Conservation (phyloP, 177 flowering plant genomes). For the Vitis hybrid region DNA sequence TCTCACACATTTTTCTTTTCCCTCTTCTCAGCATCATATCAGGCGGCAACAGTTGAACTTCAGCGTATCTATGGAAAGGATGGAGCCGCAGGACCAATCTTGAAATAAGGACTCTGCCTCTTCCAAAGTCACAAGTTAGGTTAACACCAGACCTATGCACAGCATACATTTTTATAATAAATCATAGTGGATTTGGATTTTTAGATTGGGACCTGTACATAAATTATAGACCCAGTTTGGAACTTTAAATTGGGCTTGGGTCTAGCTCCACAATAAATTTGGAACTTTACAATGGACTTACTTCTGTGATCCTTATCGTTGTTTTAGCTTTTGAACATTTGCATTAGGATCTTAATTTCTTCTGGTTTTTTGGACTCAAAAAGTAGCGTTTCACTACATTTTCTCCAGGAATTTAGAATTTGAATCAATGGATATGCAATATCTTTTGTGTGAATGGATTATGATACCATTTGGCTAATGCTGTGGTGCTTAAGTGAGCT, state of each 20-base stretch:
- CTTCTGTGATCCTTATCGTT: background rate
- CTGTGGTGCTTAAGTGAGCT: no score
- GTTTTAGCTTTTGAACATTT: background rate
- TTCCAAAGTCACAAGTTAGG: slow-evolving; percentile 6
- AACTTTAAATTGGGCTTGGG: no score
- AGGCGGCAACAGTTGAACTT: slow-evolving; percentile 71
- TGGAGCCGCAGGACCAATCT: slow-evolving; percentile 12
- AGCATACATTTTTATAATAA: background rate
- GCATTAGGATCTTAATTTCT: no score
- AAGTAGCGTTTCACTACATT: no score
- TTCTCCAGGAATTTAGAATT: no score
- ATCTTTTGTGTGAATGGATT: no score
- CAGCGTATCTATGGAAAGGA: slow-evolving; percentile 82
- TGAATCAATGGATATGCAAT: no score
- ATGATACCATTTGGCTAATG: no score
- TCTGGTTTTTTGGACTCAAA: no score
- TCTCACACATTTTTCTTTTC: background rate
- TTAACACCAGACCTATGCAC: slow-evolving; percentile 8
- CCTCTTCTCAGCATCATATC: slow-evolving; percentile 56
- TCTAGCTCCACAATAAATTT: background rate
- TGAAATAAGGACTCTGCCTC: slow-evolving; percentile 11
- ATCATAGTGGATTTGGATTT: no score
- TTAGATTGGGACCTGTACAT: no score
- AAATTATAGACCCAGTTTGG: no score
- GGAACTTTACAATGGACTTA: background rate